Conservation (phyloP, 192 early-diverging fungal genomes). For the Haplosporangium gracile region DNA sequence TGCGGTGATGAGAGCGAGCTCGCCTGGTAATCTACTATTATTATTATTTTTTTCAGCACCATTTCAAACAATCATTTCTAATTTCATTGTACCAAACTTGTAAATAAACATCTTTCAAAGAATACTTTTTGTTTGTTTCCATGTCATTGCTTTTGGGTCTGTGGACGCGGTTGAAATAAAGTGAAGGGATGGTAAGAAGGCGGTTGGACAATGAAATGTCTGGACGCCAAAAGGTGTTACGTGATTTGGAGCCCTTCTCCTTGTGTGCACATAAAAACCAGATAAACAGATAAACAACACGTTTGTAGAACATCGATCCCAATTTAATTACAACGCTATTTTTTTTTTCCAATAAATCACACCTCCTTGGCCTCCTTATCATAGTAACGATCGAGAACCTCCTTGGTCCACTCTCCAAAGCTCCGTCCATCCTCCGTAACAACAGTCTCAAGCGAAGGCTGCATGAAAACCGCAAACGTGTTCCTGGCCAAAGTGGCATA, state of each 20-base stretch:
- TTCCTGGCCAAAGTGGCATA: constrained; percentile 65
- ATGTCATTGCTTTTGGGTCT: too few species aligned
- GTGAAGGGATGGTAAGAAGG: too few species aligned
- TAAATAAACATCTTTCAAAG: constrained; percentile 2
- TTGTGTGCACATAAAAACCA: too few species aligned
- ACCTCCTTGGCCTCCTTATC: constrained; percentile 30
- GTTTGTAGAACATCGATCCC: background rate
- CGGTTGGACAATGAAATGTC: too few species aligned
- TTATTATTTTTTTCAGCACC: too few species aligned
- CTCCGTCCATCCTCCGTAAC: constrained; percentile 51
- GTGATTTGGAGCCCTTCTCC: too few species aligned
- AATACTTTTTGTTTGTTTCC: background rate
- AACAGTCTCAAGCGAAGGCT: constrained; percentile 67
- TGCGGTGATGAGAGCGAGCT: constrained; percentile 54
- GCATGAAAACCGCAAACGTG: constrained; percentile 82
- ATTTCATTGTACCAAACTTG: constrained; percentile 14
- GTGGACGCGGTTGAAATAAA: too few species aligned
- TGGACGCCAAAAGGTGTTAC: too few species aligned
- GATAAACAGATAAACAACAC: too few species aligned
- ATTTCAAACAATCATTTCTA: background rate
- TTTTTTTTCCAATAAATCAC: background rate
- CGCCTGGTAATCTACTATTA: constrained; percentile 24
- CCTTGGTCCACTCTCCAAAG: constrained; percentile 57
- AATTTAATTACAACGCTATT: constrained; percentile 1
- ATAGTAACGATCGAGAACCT: constrained; percentile 52